Evolutionary conservation across 768 basidiomycete genomes (phyloP), one percentile per base, ranked within the genome.

Genomic region (Trichaptum fuscoviolaceum): DNA sequence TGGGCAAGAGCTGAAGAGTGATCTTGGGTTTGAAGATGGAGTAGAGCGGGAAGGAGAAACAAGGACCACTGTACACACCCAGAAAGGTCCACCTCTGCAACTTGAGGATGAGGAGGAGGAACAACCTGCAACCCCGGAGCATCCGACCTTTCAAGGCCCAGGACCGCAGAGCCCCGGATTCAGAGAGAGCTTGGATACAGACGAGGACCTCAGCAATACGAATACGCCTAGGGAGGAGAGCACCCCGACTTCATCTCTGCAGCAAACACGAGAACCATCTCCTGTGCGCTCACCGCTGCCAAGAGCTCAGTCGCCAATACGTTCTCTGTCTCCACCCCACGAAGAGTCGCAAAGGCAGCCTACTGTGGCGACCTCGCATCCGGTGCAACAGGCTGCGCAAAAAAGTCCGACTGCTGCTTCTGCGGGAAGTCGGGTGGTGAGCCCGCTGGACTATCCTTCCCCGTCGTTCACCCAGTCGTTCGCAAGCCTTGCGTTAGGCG

Each of bases 401-500:
- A 52, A 52, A 12, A 52, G 42, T 52, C 15, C 42, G 12, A 12
- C 42, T 52, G 20, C 42, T 30, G 15, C 4, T 15, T 66, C 35
- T 34, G 57, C n/a, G 7, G 58, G 15, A 62, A 66, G 18, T 58
- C 66, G 70, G 1, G 68, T 75, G 35, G 66, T 68, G 30, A 70
- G 73, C 0, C 78, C 78, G 10, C 69, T 79, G 1, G 76, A 75
- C 24, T 75, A 74, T 57, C 72, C 69, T 24, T 65, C 72, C 7
- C 42, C 67, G 7, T 58, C 12, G 65, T 18, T 77, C 61, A 72
- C 75, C 9, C 79, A 70, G n/a, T 73, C 80, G 35, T 77, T 81
- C 71, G 70, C 82, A 69, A 84, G 81, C 65, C 78, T 85, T 25
- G 77, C 81, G 7, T 71, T 84, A 35, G 82, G 82, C 30, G 85